A percentile compares a stretch with the other conserved stretches of the same genome.
phyloP scores from a whole-genome alignment of 2,329 filamentous ascomycete species.

The Fusarium gaditjirri region DNA sequence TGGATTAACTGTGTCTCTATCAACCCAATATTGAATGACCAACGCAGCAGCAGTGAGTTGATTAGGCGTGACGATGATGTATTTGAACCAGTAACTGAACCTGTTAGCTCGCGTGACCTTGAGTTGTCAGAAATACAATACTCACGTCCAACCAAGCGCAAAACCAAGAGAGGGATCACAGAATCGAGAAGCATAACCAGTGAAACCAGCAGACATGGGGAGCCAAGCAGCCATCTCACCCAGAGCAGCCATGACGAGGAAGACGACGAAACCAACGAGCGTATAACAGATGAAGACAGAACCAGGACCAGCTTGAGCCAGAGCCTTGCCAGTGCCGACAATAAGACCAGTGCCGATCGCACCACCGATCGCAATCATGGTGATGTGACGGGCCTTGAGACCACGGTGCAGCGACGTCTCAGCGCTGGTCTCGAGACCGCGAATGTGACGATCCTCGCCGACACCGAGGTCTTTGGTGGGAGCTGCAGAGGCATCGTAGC shows the following conservation, averaged over 20 bases:
- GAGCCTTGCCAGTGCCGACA: slow-evolving; percentile 71
- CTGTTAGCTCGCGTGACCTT: slow-evolving; percentile 15
- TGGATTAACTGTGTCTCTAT: slow-evolving; percentile 73
- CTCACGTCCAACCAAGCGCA: slow-evolving; percentile 76
- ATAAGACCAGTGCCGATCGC: slow-evolving; percentile 80
- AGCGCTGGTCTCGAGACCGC: slow-evolving; percentile 60
- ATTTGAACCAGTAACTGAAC: slow-evolving; percentile 73
- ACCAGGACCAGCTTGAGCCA: slow-evolving; percentile 67
- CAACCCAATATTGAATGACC: slow-evolving; percentile 82
- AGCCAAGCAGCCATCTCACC: slow-evolving; percentile 89
- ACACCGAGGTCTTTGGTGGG: slow-evolving; percentile 18
- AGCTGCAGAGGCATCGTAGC: slow-evolving; percentile 33
- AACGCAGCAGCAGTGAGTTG: slow-evolving; percentile 84
- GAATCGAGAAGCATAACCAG: slow-evolving; percentile 82
- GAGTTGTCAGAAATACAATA: slow-evolving; percentile 21
- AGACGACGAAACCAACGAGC: slow-evolving; percentile 77
- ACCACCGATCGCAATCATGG: slow-evolving; percentile 76
- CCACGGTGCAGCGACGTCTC: slow-evolving; percentile 63
- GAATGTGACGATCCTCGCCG: slow-evolving; percentile 52
- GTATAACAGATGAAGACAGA: slow-evolving; percentile 78
- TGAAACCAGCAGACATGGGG: slow-evolving; percentile 81
- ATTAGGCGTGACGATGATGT: slow-evolving; percentile 87
- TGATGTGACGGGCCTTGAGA: slow-evolving; percentile 65
- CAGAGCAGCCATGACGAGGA: slow-evolving; percentile 82
- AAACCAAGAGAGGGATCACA: slow-evolving; percentile 85